Evolutionary conservation across 441 rosid genomes (phyloP), one percentile per base, ranked within the genome.

Genomic region (Pelargonium fulgidum): DNA sequence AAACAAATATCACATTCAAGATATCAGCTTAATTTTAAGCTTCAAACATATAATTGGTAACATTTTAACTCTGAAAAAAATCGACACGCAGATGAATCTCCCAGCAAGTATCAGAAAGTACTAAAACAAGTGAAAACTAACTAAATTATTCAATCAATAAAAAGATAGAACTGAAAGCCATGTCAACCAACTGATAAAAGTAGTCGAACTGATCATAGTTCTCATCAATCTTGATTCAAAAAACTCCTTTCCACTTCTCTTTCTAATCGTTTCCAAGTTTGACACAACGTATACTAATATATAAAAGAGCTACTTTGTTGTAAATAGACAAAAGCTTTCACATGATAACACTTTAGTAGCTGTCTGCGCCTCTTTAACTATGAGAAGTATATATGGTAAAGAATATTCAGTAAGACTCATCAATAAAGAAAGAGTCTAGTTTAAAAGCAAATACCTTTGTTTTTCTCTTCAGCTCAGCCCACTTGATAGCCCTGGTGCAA

Each of bases 391-490:
- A 12, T 47, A 47, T 47, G 52, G 52, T 47, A n/a, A 52, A 54
- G 24, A 54, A 14, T 17, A 14, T 14, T 2, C 7, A 14, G 8
- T 4, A 17, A n/a, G 17, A 17, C 16, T 52, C 59, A 52, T 16
- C 20, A 5, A 14, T 16, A 52, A 52, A 52, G 19, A 20, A 72
- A 64, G 48, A 20, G 19, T 7, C 0, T 44, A 39, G 22, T 19
- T 5, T 14, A 26, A 66, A 22, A 68, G 8, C 16, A 76, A 75
- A 65, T 81, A 94, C 99, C 98, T 92, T 94, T 10, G 90, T 65
- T 81, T 94, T 94, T 73, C 93, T 90, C 76, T 85, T 94, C 75
- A 94, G 83, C 70, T 90, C 93, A n/a, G 81, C 99, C 99, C 99
- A 94, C 81, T 85, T 86, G 81, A 94, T 90, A 7, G 99, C 97